Evolutionary conservation across 306 rosid species (phyloP).

Genomic region (Rosa chinensis): DNA sequence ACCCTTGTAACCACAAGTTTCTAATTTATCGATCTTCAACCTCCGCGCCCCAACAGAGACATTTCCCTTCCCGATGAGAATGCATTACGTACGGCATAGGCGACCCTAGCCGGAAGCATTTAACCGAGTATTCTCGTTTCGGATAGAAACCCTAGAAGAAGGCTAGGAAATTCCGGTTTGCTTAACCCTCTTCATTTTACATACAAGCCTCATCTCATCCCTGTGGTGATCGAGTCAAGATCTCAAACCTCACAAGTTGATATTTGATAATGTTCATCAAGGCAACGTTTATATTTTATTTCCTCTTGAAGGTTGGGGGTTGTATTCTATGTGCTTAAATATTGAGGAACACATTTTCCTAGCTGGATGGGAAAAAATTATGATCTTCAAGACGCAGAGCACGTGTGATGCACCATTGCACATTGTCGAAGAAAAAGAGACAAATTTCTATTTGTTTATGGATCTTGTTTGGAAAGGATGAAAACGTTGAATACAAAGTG

Average conservation of each 20-base stretch:
- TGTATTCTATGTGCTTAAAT: conserved; percentile 13
- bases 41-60: no score
- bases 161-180: background rate
- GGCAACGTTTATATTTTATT: background rate
- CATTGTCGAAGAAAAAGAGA: conserved; percentile 42
- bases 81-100: background rate
- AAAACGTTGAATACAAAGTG: conserved; percentile 20
- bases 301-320: background rate
- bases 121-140: background rate
- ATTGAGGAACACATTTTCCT: conserved; percentile 48
- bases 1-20: no score
- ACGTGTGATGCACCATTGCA: conserved; percentile 58
- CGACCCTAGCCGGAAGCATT: background rate
- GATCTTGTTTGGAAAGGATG: conserved; percentile 34
- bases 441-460: conserved; percentile 30
- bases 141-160: background rate
- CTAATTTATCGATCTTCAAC: no score
- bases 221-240: conserved; percentile 19
- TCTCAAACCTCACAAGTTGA: conserved; percentile 14
- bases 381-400: conserved; percentile 41
- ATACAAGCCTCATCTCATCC: background rate
- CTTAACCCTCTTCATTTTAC: conserved; percentile 2
- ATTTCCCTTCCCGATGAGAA: no score
- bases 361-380: conserved; percentile 28
- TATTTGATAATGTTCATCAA: conserved; percentile 14